Evolutionary conservation across 2,329 filamentous ascomycete species (phyloP), one percentile per base, ranked within the genome.

Genomic region (Alternaria tenuissima): DNA sequence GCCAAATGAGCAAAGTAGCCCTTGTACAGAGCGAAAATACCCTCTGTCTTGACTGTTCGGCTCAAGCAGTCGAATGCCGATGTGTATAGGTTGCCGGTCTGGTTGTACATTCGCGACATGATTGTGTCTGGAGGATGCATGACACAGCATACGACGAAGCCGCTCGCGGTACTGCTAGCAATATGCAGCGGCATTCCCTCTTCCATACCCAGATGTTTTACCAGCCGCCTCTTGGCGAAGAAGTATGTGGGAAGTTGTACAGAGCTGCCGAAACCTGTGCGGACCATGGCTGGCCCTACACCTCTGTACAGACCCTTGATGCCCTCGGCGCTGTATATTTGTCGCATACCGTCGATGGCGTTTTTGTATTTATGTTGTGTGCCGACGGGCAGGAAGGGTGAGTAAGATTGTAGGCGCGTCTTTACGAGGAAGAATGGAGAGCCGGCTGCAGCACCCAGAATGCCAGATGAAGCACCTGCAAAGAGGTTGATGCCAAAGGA

Each of bases 41-140:
- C 95, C 78, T 99, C 95, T 0, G 93, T 97, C 76, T 89, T 90
- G 62, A 99, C 85, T 0, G 95, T 99, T 82, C 97, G 94, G 77
- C 87, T 88, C 61, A 98, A 81, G 78, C 95, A 99, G 81, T 99
- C 95, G 65, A 96, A 91, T 5, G 96, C 92, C 59, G 94, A 91
- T 69, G 87, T 89, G 84, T 99, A 99, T n/a, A 99, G 86, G 77
- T 97, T 96, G 53, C 95, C 95, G 63, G 94, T 96, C 79, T 99
- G 95, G 83, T 99, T 99, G 85, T 99, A 99, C 84, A 99, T 90
- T 64, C 95, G 91, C 63, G 93, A 95, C 95, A 99, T 99, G 81
- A 99, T 92, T 5, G 95, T 99, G 79, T 99, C 95, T 87, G 95
- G 95, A 55, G 95, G 95, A 75, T 99, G 95, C 95, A 99, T 99